Evolutionary conservation across 2,329 filamentous ascomycete species (phyloP).

Genomic region (Pseudocercospora macadamiae): DNA sequence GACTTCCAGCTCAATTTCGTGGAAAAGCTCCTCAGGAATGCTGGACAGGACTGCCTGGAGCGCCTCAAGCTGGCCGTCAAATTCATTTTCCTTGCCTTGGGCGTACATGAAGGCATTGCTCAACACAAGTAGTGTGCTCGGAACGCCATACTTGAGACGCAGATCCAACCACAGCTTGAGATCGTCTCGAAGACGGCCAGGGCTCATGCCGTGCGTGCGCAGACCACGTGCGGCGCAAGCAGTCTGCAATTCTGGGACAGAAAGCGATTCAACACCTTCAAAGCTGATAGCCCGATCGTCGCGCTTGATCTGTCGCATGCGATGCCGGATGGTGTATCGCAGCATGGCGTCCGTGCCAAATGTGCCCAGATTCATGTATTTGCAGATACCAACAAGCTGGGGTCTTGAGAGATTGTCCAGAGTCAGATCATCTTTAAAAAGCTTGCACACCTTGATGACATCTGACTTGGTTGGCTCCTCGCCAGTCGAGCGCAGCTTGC

Average conservation of each 20-base stretch:
- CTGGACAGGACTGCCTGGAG: constrained; percentile 89
- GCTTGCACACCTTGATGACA: constrained; percentile 98
- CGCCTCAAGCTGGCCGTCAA: constrained; percentile 87
- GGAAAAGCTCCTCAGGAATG: constrained; percentile 97
- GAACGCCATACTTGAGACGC: constrained; percentile 90
- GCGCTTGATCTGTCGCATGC: constrained; percentile 99
- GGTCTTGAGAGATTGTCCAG: constrained; percentile 95
- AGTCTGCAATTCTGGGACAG: constrained; percentile 89
- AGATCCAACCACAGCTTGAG: constrained; percentile 93
- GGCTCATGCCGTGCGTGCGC: constrained; percentile 88
- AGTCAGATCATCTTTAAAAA: constrained; percentile 97
- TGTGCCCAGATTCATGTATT: constrained; percentile 96
- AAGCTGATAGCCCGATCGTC: constrained; percentile 93
- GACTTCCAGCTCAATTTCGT: constrained; percentile 98
- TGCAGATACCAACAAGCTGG: constrained; percentile 95
- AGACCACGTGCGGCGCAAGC: constrained; percentile 91
- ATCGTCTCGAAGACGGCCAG: constrained; percentile 83
- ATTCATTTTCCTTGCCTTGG: constrained; percentile 80
- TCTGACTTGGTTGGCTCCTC: constrained; percentile 86
- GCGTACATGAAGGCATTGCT: constrained; percentile 98
- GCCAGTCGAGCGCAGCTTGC: constrained; percentile 87
- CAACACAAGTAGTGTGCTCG: constrained; percentile 89
- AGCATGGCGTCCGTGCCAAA: constrained; percentile 98
- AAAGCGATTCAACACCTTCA: constrained; percentile 89
- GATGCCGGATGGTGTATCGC: constrained; percentile 92